Percentiles rank a stretch among this genome's conserved stretches.
These are phyloP conservation scores for Phytopythium vexans DNA, from an alignment of 352 stramenopile species.

Conservation along the genomic window DNA sequence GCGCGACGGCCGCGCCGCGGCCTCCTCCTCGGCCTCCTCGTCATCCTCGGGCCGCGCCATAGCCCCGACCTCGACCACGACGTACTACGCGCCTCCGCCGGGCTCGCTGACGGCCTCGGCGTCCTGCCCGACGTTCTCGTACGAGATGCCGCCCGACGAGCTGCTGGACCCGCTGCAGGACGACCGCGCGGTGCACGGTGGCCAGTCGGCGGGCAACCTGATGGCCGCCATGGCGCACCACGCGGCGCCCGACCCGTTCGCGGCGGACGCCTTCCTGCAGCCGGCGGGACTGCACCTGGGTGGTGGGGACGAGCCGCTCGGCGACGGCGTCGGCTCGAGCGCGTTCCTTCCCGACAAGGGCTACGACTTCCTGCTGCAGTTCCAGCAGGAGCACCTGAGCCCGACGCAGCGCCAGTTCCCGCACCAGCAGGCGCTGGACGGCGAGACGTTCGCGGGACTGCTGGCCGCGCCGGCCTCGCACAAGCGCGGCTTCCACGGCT, in stretches of 20 bases:
- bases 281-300: slow-evolving; percentile 13
- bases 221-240: slow-evolving; percentile 6
- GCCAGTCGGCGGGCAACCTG: slow-evolving; percentile 10
- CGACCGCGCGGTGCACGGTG: slow-evolving; percentile 14
- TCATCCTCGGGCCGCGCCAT: background rate
- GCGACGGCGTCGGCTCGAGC: slow-evolving; percentile 8
- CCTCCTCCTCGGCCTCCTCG: background rate
- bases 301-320: slow-evolving; percentile 22
- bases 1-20: background rate
- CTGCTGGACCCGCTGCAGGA: slow-evolving; percentile 36
- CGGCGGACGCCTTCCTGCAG: slow-evolving; percentile 3
- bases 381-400: slow-evolving; percentile 53
- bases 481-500: slow-evolving; percentile 51
- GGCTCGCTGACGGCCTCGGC: slow-evolving; percentile 54
- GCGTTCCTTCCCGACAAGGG: slow-evolving; percentile 27
- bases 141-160: slow-evolving; percentile 46
- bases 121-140: slow-evolving; percentile 75
- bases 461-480: slow-evolving; percentile 15
- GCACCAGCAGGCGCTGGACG: slow-evolving; percentile 31
- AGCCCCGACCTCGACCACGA: background rate
- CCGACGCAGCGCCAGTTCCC: slow-evolving; percentile 44
- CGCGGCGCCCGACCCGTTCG: background rate
- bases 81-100: slow-evolving; percentile 12
- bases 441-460: slow-evolving; percentile 11
- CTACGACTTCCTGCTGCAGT: slow-evolving; percentile 59